Percentiles rank a stretch among this genome's conserved stretches.
Conservation (phyloP, 2,329 filamentous ascomycete species). For the Aspergillus sp. region DNA sequence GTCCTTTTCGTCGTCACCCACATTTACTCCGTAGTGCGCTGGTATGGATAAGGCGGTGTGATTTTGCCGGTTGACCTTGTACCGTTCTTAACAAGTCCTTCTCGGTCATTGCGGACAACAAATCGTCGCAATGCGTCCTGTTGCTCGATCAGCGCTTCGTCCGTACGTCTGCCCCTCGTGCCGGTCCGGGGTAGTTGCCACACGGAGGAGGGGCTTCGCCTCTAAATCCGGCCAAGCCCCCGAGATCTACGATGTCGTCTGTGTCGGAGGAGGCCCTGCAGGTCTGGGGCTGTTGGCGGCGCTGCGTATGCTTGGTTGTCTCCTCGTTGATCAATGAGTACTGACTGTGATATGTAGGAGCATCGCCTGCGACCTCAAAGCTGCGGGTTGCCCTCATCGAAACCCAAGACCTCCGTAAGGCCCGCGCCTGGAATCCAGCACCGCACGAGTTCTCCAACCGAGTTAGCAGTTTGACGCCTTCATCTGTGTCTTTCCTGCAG, state of each 20-base stretch:
- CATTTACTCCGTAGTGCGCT: too few species aligned
- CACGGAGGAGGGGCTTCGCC: constrained; percentile 23
- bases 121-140: constrained; percentile 27
- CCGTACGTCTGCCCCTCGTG: constrained; percentile 38
- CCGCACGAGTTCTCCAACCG: constrained; percentile 77
- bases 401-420: constrained; percentile 71
- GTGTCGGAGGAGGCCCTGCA: constrained; percentile 81
- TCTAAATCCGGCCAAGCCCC: constrained; percentile 38
- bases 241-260: constrained; percentile 88
- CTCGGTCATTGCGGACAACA: too few species aligned
- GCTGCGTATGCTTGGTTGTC: constrained; percentile 52
- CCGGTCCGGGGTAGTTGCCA: constrained; percentile 18
- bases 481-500: constrained; percentile 75
- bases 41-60: too few species aligned
- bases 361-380: constrained; percentile 65
- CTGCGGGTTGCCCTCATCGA: constrained; percentile 86
- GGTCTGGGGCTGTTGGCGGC: constrained; percentile 76
- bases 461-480: constrained; percentile 88
- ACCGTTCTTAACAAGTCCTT: too few species aligned
- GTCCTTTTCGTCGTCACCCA: too few species aligned
- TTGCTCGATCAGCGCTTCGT: constrained; percentile 25
- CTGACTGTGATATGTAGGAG: constrained; percentile 46
- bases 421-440: constrained; percentile 59
- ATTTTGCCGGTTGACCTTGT: too few species aligned
- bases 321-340: neutral